Conservation (phyloP, 2,329 filamentous ascomycete genomes). For the Fusarium sp. region DNA sequence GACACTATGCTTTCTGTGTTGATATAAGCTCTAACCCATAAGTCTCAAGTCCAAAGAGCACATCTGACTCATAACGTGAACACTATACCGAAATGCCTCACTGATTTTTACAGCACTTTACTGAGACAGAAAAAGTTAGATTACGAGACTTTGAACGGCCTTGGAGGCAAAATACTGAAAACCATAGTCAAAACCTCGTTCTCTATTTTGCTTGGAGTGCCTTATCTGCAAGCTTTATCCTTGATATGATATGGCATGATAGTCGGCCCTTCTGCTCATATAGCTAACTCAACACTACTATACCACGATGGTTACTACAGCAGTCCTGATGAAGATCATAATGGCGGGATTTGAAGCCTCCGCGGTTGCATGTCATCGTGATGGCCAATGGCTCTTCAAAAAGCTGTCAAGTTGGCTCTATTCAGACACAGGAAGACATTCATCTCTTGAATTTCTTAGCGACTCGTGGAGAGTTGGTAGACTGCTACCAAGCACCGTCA, state of each 20-base stretch:
- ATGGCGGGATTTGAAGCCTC: fast-evolving
- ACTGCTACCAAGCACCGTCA: fast-evolving
- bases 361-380: fast-evolving
- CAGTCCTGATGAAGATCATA: neutral
- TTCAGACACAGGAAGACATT: neutral
- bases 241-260: neutral
- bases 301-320: neutral
- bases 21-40: neutral
- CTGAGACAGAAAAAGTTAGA: neutral
- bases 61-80: neutral
- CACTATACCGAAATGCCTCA: neutral
- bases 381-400: neutral
- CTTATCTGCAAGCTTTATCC: neutral
- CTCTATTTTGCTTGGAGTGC: neutral
- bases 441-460: neutral
- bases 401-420: neutral
- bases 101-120: fast-evolving
- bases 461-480: neutral
- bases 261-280: neutral
- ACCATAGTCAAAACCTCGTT: fast-evolving
- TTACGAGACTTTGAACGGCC: neutral
- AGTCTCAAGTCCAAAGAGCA: neutral
- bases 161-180: fast-evolving
- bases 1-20: fast-evolving
- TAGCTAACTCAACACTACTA: neutral